These are phyloP conservation scores for Clitocybe nebularis DNA, from an alignment of 1,284 basidiomycete species.

Conservation along the genomic window DNA sequence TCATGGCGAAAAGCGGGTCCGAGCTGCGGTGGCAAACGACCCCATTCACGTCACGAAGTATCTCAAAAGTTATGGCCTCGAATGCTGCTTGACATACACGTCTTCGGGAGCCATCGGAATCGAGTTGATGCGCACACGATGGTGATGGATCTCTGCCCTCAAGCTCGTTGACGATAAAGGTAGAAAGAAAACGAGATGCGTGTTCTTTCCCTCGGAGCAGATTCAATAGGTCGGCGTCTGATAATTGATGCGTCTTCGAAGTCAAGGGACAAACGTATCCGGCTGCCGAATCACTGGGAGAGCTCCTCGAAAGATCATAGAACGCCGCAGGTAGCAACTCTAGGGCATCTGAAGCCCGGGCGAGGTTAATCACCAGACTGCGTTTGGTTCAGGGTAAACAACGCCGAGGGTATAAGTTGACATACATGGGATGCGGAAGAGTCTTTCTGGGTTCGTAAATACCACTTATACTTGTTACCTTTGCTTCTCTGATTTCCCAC, in stretches of 20 bases:
- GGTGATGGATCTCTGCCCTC: slow-evolving; percentile 54
- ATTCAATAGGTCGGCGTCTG: slow-evolving; percentile 49
- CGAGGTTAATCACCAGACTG: slow-evolving; percentile 60
- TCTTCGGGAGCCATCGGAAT: slow-evolving; percentile 37
- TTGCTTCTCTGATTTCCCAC: slow-evolving; percentile 63
- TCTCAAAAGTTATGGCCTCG: slow-evolving; percentile 65
- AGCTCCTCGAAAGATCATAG: slow-evolving; percentile 70
- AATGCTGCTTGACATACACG: slow-evolving; percentile 65
- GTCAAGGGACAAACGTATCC: slow-evolving; percentile 30
- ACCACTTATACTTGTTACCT: slow-evolving; percentile 42
- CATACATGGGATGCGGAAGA: slow-evolving; percentile 66
- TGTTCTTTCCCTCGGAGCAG: slow-evolving; percentile 66
- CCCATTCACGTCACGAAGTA: slow-evolving; percentile 68
- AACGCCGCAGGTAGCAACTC: slow-evolving; percentile 66
- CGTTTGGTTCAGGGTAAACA: slow-evolving; percentile 5
- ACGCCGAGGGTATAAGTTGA: slow-evolving; percentile 7
- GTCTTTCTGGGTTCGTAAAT: slow-evolving; percentile 48
- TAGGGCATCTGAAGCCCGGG: slow-evolving; percentile 52
- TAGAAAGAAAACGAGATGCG: slow-evolving; percentile 66
- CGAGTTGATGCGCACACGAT: slow-evolving; percentile 45
- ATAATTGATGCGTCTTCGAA: slow-evolving; percentile 39
- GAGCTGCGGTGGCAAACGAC: slow-evolving; percentile 58
- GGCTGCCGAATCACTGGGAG: slow-evolving; percentile 34
- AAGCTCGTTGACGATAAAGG: slow-evolving; percentile 66
- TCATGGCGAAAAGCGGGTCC: slow-evolving; percentile 66